Evolutionary conservation across 2,329 filamentous ascomycete genomes (phyloP).

Genomic region (Trichoderma sp.): DNA sequence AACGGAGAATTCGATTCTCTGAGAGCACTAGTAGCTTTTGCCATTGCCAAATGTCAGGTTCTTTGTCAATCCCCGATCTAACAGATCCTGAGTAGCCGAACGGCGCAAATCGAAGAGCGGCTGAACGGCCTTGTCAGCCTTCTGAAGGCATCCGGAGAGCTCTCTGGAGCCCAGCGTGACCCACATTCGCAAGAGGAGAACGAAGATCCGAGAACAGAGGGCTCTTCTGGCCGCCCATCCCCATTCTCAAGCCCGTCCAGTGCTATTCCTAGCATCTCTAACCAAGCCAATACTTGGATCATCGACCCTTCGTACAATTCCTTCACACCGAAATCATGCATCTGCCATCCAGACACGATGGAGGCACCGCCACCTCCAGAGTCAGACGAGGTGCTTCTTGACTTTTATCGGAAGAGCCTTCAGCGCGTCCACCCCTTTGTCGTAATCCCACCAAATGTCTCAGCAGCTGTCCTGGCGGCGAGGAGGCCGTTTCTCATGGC

Average conservation of each 20-base stretch:
- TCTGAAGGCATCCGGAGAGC: constrained; percentile 43
- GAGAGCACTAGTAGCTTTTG: not conserved
- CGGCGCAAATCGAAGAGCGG: constrained; percentile 48
- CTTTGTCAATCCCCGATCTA: not conserved
- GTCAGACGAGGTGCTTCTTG: constrained; percentile 45
- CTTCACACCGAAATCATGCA: constrained; percentile 44
- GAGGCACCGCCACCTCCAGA: constrained; percentile 40
- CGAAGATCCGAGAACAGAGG: constrained; percentile 9
- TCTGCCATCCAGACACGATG: constrained; percentile 43
- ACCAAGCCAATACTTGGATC: constrained; percentile 25
- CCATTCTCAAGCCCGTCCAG: constrained; percentile 22
- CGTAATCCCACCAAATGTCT: constrained; percentile 36
- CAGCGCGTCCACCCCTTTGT: constrained; percentile 48
- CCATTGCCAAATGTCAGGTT: not conserved
- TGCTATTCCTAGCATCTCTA: constrained; percentile 20
- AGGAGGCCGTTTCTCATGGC: constrained; percentile 48
- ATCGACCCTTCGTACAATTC: constrained; percentile 46
- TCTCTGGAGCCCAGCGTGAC: constrained; percentile 21
- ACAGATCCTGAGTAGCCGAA: constrained; percentile 36
- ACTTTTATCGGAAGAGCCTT: constrained; percentile 43
- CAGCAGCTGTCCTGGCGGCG: constrained; percentile 36
- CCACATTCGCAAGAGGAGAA: constrained; percentile 2
- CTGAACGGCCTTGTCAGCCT: constrained; percentile 49
- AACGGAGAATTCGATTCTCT: constrained; percentile 2
- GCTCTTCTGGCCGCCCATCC: not conserved